Conservation (phyloP, 2,329 filamentous ascomycete species). For the Periglandula ipomoeae region DNA sequence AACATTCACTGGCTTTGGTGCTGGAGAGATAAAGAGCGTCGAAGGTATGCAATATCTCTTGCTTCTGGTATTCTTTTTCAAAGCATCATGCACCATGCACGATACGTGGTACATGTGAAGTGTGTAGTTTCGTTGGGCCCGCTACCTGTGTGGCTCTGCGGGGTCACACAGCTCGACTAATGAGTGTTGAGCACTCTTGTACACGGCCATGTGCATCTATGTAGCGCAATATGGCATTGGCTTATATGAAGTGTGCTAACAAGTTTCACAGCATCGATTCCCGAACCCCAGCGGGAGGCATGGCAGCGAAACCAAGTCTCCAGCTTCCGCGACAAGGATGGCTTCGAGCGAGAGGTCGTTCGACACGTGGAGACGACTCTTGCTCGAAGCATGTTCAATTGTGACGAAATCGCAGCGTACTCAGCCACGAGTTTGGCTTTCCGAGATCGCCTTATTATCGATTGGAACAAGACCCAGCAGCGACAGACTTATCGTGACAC, state of each 20-base stretch:
- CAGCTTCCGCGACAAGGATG: conserved; percentile 69
- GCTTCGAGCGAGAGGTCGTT: conserved; percentile 81
- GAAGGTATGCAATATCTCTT: conserved; percentile 52
- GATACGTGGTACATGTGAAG: not conserved
- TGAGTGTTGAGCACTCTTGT: not conserved
- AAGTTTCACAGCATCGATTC: conserved; percentile 56
- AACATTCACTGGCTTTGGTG: conserved; percentile 89
- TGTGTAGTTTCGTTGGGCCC: not conserved
- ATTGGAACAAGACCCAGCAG: conserved; percentile 98
- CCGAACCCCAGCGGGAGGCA: conserved; percentile 76
- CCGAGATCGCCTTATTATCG: conserved; percentile 82
- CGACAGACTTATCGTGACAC: conserved; percentile 81
- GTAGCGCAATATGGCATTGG: not conserved
- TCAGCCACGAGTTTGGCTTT: conserved; percentile 85
- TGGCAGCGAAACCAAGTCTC: conserved; percentile 57
- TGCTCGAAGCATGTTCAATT: conserved; percentile 95
- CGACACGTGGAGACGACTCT: conserved; percentile 94
- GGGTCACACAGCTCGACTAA: not conserved
- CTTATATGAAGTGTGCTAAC: not conserved
- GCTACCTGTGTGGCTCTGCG: not conserved
- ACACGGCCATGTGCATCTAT: not conserved
- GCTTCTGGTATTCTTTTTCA: too few relatives aligned
- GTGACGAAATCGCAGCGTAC: conserved; percentile 90
- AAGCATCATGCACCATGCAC: not conserved
- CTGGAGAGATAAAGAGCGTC: conserved; percentile 84